Evolutionary conservation across 2,329 filamentous ascomycete species (phyloP), one percentile per base, ranked within the genome.

Genomic region (Hypoxylon sp.): DNA sequence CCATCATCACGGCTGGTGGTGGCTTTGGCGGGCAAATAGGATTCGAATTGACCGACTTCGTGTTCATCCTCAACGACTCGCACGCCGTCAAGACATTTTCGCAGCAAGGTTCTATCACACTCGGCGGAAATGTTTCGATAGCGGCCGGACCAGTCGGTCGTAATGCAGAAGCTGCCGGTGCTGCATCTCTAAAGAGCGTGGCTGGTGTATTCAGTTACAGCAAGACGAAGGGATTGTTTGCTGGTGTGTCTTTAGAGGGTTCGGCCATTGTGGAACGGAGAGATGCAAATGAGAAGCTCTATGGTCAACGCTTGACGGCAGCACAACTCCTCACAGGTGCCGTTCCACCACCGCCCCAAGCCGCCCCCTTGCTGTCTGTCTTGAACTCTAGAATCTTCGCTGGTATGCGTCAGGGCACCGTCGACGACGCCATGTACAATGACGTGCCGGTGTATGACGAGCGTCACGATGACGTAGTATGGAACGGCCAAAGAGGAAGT

Each of bases 151-250:
- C 96, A 0, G 88, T 99, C 25, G 96, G 96, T 60, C 89, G 96
- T 75, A 98, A 98, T 80, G 96, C 95, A 49, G 96, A 99, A 81
- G 96, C 96, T 11, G 95, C 96, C 36, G 96, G 96, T 70, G 95
- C 94, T 13, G 96, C 96, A 6, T 97, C 93, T 73, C 85, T 97
- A 70, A 95, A 90, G 83, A 90, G 93, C 69, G 91, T 98, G 7
- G 92, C 94, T 0, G 96, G 93, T 58, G 91, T 99, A 53, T 99
- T 99, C 84, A 93, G 93, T 75, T 99, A 99, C 85, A 96, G 92
- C 79, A 98, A 98, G 83, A 99, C 96, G 11, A 98, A 98, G 83
- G 96, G 96, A 19, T 83, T 99, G 32, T 99, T 99, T 75, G 96
- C 96, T 4, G 96, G 96, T 77, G 94, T 99, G 51, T 97, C 93